Conservation (phyloP, 345 rosid species). For the Combretum micranthum region DNA sequence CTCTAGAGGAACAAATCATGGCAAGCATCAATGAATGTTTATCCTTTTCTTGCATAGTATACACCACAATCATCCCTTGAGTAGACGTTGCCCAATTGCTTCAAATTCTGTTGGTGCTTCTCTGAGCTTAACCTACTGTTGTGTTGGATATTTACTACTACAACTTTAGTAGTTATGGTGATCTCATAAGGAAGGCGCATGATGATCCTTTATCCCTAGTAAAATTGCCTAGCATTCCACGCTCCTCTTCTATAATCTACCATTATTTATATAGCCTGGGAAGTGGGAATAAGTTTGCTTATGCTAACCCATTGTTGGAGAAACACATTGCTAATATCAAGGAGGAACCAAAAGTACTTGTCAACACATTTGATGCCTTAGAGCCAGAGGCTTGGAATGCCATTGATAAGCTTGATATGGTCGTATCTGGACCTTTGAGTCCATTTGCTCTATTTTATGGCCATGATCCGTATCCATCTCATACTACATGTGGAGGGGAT, state of each 20-base stretch:
- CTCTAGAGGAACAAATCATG: constrained; percentile 16
- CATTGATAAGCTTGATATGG: background rate
- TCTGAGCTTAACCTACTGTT: constrained; percentile 66
- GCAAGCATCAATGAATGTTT: background rate
- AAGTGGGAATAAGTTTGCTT: constrained; percentile 14
- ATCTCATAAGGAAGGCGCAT: constrained; percentile 12
- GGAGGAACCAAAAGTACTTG: constrained; percentile 1
- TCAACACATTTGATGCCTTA: constrained; percentile 10
- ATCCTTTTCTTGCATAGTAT: constrained; percentile 9
- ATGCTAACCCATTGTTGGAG: constrained; percentile 2
- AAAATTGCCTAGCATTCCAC: constrained; percentile 42
- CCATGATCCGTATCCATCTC: background rate
- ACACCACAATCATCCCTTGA: constrained; percentile 23
- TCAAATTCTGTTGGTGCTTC: constrained; percentile 23
- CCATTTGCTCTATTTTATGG: background rate
- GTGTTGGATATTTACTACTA: constrained; percentile 52
- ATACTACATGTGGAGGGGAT: constrained; percentile 2
- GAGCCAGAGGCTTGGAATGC: constrained; percentile 2
- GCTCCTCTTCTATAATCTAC: constrained; percentile 32
- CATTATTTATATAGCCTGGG: constrained; percentile 34
- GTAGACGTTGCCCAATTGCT: constrained; percentile 43
- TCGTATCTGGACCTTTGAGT: constrained; percentile 9
- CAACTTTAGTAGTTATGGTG: constrained; percentile 36
- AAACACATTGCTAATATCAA: background rate
- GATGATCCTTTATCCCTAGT: constrained; percentile 7